Evolutionary conservation across 371 early-diverging fungal genomes (phyloP), one percentile per base, ranked within the genome.

Genomic region (Mucor velutinosus): DNA sequence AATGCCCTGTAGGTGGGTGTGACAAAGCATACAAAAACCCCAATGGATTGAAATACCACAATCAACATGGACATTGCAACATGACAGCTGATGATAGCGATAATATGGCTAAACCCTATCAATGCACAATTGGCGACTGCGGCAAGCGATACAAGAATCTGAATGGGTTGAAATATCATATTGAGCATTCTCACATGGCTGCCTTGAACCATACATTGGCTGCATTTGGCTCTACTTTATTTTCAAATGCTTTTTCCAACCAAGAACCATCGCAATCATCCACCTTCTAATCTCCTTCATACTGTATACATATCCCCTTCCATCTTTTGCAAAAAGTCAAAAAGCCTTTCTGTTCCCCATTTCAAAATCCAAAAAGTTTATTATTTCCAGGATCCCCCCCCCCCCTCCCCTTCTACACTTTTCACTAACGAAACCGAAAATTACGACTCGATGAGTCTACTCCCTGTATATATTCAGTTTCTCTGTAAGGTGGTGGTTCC

Each of bases 1-100:
- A 91, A 29, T 97, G 98, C 79, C 83, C 89, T n/a, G 87, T 96
- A 10, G 75, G 78, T 14, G 94, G 92, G n/a, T 99, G 99, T 77
- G 93, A 93, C 65, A 98, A 97, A 79, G 87, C 93, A 25, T 99
- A 99, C 87, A 99, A 99, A 84, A 99, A 99, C 83, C 90, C 95
- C 41, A 99, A 98, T 71, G 99, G 99, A 23, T 87, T 99, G 51
- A 96, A 97, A 78, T 98, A 98, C 81, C 98, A 98, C 76, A 91
- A 93, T 67, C 87, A 89, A 70, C 95, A 95, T 69, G 93, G 93
- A 39, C 98, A 97, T 67, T 83, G 83, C 63, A 80, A 78, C 53
- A 70, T 83, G 12, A 61, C 74, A 29, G 65, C 74, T 7, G 83
- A 86, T 27, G 82, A 81, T 21, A 82, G 73, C 60, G 80, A 81